Conservation (phyloP, 345 rosid species). For the Rhizophora apiculata region DNA sequence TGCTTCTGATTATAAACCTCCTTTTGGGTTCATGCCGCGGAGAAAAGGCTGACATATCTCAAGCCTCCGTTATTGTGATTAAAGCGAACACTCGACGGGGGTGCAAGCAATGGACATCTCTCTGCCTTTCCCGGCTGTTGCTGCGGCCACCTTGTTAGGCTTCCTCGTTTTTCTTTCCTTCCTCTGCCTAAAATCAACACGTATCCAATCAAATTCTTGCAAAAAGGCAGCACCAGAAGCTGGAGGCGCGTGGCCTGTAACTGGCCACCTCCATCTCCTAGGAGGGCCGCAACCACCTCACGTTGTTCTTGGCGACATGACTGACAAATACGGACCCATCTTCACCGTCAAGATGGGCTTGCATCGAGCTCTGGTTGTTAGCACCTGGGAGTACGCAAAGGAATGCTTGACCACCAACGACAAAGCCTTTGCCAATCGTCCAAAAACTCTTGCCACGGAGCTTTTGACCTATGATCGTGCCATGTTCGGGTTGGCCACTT, state of each 20-base stretch:
- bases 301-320: conserved; percentile 17
- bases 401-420: conserved; percentile 39
- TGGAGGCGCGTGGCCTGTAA: conserved; percentile 20
- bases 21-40: too few species aligned
- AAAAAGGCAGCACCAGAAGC: conserved; percentile 17
- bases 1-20: too few species aligned
- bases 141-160: not conserved
- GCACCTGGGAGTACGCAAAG: conserved; percentile 21
- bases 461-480: conserved; percentile 25
- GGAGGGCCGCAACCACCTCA: conserved; percentile 13
- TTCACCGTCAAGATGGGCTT: conserved; percentile 27
- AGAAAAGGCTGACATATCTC: too few species aligned
- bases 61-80: too few species aligned
- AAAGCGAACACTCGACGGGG: too few species aligned
- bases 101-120: not conserved
- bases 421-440: conserved; percentile 24
- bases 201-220: not conserved
- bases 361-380: conserved; percentile 26
- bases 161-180: not conserved
- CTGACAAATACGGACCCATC: conserved; percentile 28
- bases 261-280: conserved; percentile 38
- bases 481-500: conserved; percentile 28
- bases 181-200: not conserved
- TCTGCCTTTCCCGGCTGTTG: not conserved
- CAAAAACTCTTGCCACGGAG: conserved; percentile 20